Evolutionary conservation across 169 alveolate species (phyloP).

Genomic region (Eimeria praecox): DNA sequence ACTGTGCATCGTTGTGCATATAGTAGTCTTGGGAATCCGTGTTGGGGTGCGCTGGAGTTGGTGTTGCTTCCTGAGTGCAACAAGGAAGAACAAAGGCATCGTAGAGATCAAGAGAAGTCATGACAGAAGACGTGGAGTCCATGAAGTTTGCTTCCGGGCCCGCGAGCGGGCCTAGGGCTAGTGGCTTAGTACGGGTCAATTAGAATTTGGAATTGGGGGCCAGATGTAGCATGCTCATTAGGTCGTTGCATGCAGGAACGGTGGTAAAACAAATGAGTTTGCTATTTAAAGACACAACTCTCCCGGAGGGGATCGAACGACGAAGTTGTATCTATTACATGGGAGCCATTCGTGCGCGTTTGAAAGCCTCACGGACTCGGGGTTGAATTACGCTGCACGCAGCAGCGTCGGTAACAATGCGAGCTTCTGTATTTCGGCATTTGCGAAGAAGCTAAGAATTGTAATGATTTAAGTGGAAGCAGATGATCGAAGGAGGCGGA

Average conservation of each 20-base stretch:
- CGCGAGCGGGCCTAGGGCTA: background rate
- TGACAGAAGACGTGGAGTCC: background rate
- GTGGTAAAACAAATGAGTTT: background rate
- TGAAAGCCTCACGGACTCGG: background rate
- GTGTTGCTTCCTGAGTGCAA: background rate
- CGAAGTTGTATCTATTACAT: background rate
- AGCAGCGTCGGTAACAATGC: background rate
- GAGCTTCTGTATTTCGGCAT: background rate
- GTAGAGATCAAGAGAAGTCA: background rate
- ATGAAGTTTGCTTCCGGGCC: background rate
- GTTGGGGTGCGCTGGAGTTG: background rate
- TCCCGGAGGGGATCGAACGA: background rate
- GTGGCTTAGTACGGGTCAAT: too few species aligned
- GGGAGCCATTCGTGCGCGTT: background rate
- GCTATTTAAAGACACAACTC: background rate
- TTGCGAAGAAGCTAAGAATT: background rate
- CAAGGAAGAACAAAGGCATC: background rate
- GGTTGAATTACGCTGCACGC: conserved; percentile 39
- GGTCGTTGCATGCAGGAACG: background rate
- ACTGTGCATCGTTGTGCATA: background rate
- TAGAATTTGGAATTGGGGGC: background rate
- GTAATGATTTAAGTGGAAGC: background rate
- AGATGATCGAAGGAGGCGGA: background rate
- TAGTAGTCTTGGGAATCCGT: background rate
- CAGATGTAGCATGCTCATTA: background rate